These are phyloP conservation scores for Glycyrrhiza uralensis DNA, from an alignment of 306 rosid genomes.

Conservation along the genomic window DNA sequence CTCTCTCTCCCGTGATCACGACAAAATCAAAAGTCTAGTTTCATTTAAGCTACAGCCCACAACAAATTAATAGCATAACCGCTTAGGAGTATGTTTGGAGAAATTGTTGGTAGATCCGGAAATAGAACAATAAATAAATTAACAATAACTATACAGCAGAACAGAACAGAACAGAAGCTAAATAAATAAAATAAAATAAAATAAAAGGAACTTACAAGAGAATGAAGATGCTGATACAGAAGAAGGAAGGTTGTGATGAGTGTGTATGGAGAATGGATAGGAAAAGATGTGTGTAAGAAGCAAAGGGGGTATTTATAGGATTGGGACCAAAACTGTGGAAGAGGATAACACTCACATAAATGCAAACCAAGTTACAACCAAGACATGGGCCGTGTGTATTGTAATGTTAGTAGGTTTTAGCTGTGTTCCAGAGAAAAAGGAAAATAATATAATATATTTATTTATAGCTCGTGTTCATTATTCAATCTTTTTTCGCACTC, in stretches of 20 bases:
- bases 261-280: background rate
- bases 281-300: background rate
- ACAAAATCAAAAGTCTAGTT: background rate
- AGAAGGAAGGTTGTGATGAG: background rate
- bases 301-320: slow-evolving; percentile 34
- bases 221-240: background rate
- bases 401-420: background rate
- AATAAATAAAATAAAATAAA: background rate
- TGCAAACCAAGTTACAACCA: slow-evolving; percentile 37
- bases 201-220: slow-evolving; percentile 20
- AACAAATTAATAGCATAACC: background rate
- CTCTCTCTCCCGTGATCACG: no score
- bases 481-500: background rate
- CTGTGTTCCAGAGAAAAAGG: background rate
- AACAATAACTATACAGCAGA: background rate
- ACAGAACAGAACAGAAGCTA: background rate
- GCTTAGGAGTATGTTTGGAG: background rate
- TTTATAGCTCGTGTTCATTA: background rate
- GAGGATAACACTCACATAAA: slow-evolving; percentile 34
- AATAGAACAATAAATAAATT: background rate
- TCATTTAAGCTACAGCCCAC: background rate
- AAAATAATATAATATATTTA: background rate
- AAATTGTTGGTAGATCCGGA: slow-evolving; percentile 34
- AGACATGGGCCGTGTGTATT: background rate
- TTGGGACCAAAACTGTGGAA: slow-evolving; percentile 24